Conservation (phyloP, 805 yeast species). For the Jamesozyma piceae region DNA sequence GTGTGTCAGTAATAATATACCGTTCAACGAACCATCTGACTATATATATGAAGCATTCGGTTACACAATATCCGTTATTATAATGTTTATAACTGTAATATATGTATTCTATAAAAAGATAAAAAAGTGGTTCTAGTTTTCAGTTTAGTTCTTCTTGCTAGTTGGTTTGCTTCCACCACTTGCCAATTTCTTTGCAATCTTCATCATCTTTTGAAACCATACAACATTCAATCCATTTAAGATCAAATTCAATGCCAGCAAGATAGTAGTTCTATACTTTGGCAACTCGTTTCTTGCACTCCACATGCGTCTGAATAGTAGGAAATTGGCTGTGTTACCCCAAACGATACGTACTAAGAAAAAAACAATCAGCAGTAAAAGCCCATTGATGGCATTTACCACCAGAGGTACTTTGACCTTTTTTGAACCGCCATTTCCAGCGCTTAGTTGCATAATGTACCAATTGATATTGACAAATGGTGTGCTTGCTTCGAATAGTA, state of each 20-base stretch:
- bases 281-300: constrained; percentile 39
- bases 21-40: no score
- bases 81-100: no score
- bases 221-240: constrained; percentile 61
- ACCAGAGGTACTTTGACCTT: constrained; percentile 37
- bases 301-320: constrained; percentile 42
- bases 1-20: no score
- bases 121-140: no score
- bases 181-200: constrained; percentile 52
- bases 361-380: constrained; percentile 57
- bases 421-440: constrained; percentile 29
- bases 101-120: no score
- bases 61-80: no score
- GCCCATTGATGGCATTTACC: constrained; percentile 58
- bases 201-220: constrained; percentile 87
- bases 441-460: constrained; percentile 74
- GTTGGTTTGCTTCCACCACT: no score
- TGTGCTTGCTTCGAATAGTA: constrained; percentile 79
- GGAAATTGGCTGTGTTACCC: constrained; percentile 69
- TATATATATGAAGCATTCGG: no score
- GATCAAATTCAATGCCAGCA: constrained; percentile 49
- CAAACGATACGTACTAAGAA: constrained; percentile 72
- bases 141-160: no score
- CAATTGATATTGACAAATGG: constrained; percentile 94
- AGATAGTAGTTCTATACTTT: constrained; percentile 35